These are phyloP conservation scores for Elsinoe perseae DNA, from an alignment of 2,329 filamentous ascomycete genomes.

Conservation along the genomic window DNA sequence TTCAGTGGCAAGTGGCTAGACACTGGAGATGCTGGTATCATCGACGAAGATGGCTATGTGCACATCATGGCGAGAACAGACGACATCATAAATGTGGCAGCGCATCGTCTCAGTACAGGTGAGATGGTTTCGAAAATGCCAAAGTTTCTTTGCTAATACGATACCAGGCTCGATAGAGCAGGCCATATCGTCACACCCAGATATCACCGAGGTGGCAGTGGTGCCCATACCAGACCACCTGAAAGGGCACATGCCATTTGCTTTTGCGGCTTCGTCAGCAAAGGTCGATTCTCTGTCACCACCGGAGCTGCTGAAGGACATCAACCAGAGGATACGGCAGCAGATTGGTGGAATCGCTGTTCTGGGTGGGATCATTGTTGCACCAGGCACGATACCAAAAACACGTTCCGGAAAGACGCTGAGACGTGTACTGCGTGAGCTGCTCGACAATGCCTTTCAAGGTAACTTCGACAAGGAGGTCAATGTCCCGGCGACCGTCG, in stretches of 20 bases:
- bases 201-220: conserved; percentile 75
- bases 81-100: conserved; percentile 93
- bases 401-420: conserved; percentile 89
- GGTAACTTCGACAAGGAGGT: conserved; percentile 66
- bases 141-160: not conserved
- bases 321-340: conserved; percentile 63
- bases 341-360: conserved; percentile 84
- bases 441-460: conserved; percentile 73
- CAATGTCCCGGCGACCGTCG: conserved; percentile 72
- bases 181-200: conserved; percentile 72
- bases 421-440: conserved; percentile 68
- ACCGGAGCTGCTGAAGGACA: conserved; percentile 51
- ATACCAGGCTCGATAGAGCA: conserved; percentile 73
- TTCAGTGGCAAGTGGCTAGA: conserved; percentile 81
- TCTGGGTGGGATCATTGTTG: conserved; percentile 78
- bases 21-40: conserved; percentile 81
- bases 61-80: conserved; percentile 61
- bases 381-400: conserved; percentile 80
- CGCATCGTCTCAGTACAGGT: conserved; percentile 84
- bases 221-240: conserved; percentile 76
- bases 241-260: conserved; percentile 88
- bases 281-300: conserved; percentile 46
- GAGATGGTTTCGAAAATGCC: conserved; percentile 26
- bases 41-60: conserved; percentile 60
- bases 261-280: conserved; percentile 63